These are phyloP conservation scores for Diplodia intermedia DNA, from an alignment of 2,329 filamentous ascomycete species.

Conservation along the genomic window DNA sequence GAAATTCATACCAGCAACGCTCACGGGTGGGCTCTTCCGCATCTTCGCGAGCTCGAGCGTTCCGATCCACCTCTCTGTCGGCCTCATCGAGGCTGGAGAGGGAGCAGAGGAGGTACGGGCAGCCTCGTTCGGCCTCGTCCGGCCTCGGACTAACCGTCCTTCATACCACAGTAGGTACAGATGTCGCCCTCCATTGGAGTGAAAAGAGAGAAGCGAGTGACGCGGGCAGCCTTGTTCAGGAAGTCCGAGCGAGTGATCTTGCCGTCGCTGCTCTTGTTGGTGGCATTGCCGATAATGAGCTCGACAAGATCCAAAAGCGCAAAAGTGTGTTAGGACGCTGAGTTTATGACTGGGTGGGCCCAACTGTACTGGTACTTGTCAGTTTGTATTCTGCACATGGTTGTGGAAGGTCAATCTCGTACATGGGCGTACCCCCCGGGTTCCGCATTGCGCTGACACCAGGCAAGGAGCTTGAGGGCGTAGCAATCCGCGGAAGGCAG, in stretches of 20 bases:
- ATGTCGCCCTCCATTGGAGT: too few relatives aligned
- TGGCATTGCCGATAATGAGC: slow-evolving; percentile 86
- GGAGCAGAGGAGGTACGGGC: slow-evolving; percentile 54
- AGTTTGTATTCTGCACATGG: slow-evolving; percentile 67
- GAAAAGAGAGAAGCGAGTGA: slow-evolving; percentile 72
- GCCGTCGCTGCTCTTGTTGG: slow-evolving; percentile 80
- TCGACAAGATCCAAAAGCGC: slow-evolving; percentile 99
- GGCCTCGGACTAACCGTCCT: too few relatives aligned
- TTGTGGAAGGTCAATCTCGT: slow-evolving; percentile 78
- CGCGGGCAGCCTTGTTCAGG: slow-evolving; percentile 86
- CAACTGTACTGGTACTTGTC: too few relatives aligned
- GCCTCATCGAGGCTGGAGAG: slow-evolving; percentile 98
- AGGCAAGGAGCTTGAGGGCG: too few relatives aligned
- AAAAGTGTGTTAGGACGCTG: too few relatives aligned
- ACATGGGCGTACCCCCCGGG: too few relatives aligned
- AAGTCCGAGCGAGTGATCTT: slow-evolving; percentile 96
- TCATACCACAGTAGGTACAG: too few relatives aligned
- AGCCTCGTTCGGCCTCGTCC: too few relatives aligned
- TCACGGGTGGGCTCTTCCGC: slow-evolving; percentile 70
- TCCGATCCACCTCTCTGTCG: slow-evolving; percentile 60
- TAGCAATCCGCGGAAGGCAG: too few relatives aligned
- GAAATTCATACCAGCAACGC: slow-evolving; percentile 66
- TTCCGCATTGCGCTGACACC: too few relatives aligned
- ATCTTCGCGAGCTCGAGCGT: too few relatives aligned
- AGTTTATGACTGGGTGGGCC: too few relatives aligned